These are phyloP conservation scores for Phyllosticta capitalensis DNA, from an alignment of 2,329 filamentous ascomycete species.

Conservation along the genomic window DNA sequence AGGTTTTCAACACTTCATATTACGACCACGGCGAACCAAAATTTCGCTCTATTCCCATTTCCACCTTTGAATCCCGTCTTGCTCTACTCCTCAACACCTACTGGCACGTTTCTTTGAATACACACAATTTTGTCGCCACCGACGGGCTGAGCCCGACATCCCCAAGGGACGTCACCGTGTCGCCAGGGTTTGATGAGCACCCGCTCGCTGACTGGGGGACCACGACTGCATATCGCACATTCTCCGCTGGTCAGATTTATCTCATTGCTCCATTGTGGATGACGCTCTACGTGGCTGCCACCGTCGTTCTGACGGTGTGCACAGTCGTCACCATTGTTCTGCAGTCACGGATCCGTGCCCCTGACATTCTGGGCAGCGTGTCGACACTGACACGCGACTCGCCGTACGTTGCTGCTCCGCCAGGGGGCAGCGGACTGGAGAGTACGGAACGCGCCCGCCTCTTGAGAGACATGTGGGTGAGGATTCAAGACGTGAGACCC, in stretches of 20 bases:
- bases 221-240: not conserved
- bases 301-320: slow-evolving; percentile 4
- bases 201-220: not conserved
- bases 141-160: not conserved
- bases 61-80: slow-evolving; percentile 7
- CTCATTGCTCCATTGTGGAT: not conserved
- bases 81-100: slow-evolving; percentile 13
- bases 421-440: slow-evolving; percentile 8
- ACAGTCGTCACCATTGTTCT: slow-evolving; percentile 10
- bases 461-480: slow-evolving; percentile 13
- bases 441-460: slow-evolving; percentile 10
- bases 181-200: not conserved
- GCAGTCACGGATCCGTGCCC: slow-evolving; percentile 4
- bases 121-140: slow-evolving; percentile 1
- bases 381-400: slow-evolving; percentile 12
- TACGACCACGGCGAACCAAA: too few species aligned
- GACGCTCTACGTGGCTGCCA: not conserved
- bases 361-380: slow-evolving; percentile 13
- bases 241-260: not conserved
- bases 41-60: too few species aligned
- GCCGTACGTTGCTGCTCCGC: slow-evolving; percentile 9
- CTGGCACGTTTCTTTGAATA: not conserved
- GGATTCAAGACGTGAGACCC: slow-evolving; percentile 15
- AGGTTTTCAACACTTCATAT: not conserved
- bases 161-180: not conserved